A percentile compares a stretch with the other conserved stretches of the same genome.
Conservation (phyloP, 768 basidiomycete genomes). For the Tricholoma flavovirens region DNA sequence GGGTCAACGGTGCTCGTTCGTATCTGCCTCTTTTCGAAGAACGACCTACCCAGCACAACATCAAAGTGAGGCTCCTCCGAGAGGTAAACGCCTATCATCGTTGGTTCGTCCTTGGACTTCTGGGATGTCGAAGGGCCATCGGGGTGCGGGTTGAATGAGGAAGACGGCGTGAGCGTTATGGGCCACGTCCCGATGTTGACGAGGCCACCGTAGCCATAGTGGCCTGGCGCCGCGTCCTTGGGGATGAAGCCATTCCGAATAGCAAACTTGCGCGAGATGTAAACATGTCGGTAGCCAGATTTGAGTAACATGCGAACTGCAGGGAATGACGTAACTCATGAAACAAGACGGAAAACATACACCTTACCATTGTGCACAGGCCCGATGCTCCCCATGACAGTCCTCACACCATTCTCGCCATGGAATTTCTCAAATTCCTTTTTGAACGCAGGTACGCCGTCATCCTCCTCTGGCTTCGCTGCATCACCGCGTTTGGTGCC, state of each 20-base stretch:
- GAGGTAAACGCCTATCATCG: slow-evolving; percentile 66
- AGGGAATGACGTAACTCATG: background rate
- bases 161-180: slow-evolving; percentile 57
- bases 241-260: slow-evolving; percentile 84
- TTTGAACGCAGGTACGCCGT: slow-evolving; percentile 57
- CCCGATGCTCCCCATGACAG: slow-evolving; percentile 86
- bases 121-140: slow-evolving; percentile 19
- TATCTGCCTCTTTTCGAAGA: slow-evolving; percentile 78
- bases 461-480: slow-evolving; percentile 29
- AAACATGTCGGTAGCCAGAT: slow-evolving; percentile 87
- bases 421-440: slow-evolving; percentile 84
- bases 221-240: slow-evolving; percentile 78
- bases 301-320: slow-evolving; percentile 91
- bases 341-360: slow-evolving; percentile 1
- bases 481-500: slow-evolving; percentile 24
- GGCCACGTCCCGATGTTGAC: slow-evolving; percentile 85
- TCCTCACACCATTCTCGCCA: slow-evolving; percentile 87
- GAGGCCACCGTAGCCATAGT: slow-evolving; percentile 90
- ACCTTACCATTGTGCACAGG: slow-evolving; percentile 78
- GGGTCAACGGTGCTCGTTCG: slow-evolving; percentile 78
- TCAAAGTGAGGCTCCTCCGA: slow-evolving; percentile 96
- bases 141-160: slow-evolving; percentile 27
- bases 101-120: slow-evolving; percentile 24
- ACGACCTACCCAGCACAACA: slow-evolving; percentile 85
- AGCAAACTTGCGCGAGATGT: slow-evolving; percentile 93